Conservation (phyloP, 352 stramenopile species). For the Globisporangium perplexum region DNA sequence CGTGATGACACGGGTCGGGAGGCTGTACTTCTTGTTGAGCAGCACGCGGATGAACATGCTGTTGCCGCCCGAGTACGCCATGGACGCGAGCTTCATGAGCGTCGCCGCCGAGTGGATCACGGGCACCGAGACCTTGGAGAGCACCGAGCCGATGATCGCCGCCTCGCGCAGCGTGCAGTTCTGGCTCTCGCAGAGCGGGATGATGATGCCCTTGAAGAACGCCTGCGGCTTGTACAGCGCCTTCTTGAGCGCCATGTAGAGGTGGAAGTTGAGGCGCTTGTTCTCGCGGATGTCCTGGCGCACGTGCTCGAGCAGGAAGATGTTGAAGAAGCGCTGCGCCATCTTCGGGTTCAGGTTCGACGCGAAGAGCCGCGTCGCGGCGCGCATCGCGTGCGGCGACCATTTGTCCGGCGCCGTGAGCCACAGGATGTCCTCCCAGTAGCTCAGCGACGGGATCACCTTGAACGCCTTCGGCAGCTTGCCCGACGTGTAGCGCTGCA, state of each 20-base stretch:
- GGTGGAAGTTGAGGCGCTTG: slow-evolving; percentile 99
- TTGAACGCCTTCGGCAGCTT: slow-evolving; percentile 99
- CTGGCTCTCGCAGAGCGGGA: slow-evolving; percentile 93
- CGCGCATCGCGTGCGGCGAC: slow-evolving; percentile 98
- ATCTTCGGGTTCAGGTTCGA: slow-evolving; percentile 99
- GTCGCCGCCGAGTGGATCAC: slow-evolving; percentile 98
- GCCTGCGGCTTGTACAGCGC: slow-evolving; percentile 98
- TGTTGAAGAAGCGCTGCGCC: slow-evolving; percentile 98
- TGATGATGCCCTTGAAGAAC: slow-evolving; percentile 99
- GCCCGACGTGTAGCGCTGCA: slow-evolving; percentile 95
- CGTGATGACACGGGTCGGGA: slow-evolving; percentile 95
- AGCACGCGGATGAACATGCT: slow-evolving; percentile 98
- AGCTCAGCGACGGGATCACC: slow-evolving; percentile 97
- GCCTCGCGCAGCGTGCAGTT: slow-evolving; percentile 97
- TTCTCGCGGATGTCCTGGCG: slow-evolving; percentile 96
- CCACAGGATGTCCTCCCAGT: slow-evolving; percentile 99
- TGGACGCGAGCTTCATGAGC: slow-evolving; percentile 96
- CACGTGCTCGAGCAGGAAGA: slow-evolving; percentile 96
- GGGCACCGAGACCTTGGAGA: slow-evolving; percentile 98
- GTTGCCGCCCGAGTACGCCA: slow-evolving; percentile 96
- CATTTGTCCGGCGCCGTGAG: slow-evolving; percentile 97
- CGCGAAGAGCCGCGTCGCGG: slow-evolving; percentile 96
- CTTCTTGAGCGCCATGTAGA: slow-evolving; percentile 99
- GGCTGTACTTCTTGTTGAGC: slow-evolving; percentile 99
- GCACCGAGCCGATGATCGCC: slow-evolving; percentile 95